A percentile compares a stretch with the other conserved stretches of the same genome.
Conservation (phyloP, 495 filamentous ascomycete species). For the Neurospora sp. region DNA sequence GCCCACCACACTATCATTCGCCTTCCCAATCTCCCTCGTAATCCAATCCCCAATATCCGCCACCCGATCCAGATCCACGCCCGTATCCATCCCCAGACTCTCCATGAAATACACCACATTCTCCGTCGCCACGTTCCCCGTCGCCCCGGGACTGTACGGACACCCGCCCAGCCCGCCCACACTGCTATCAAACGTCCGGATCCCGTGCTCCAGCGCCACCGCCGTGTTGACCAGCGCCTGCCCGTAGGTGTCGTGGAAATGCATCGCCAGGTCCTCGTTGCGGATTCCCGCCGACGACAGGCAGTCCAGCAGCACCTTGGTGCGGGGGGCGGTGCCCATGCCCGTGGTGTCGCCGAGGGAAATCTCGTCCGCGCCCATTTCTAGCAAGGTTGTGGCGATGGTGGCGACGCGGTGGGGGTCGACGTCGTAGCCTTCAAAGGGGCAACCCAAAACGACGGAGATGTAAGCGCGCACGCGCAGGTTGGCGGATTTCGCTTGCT, state of each 20-base stretch:
- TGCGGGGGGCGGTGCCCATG: constrained; percentile 85
- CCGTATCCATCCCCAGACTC: constrained; percentile 76
- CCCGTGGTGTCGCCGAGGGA: constrained; percentile 92
- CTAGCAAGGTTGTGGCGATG: constrained; percentile 70
- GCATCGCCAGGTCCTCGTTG: constrained; percentile 74
- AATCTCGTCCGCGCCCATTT: constrained; percentile 95
- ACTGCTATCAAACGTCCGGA: constrained; percentile 80
- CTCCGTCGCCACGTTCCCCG: constrained; percentile 91
- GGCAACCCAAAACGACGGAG: constrained; percentile 87
- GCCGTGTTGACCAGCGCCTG: constrained; percentile 86
- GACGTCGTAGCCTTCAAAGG: constrained; percentile 83
- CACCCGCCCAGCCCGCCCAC: constrained; percentile 91
- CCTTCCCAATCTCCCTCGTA: constrained; percentile 63
- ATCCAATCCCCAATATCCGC: constrained; percentile 86
- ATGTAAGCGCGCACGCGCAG: constrained; percentile 87
- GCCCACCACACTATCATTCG: constrained; percentile 66
- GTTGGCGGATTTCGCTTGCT: constrained; percentile 50
- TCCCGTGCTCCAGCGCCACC: constrained; percentile 77
- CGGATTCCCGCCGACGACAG: constrained; percentile 67
- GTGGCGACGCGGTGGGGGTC: constrained; percentile 69
- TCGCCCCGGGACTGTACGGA: constrained; percentile 87
- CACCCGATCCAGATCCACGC: constrained; percentile 75
- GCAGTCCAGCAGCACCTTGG: constrained; percentile 57
- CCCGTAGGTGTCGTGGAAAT: constrained; percentile 97
- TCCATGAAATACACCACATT: constrained; percentile 87